Conservation (phyloP, 805 yeast species). For the Lipomyces sp. region DNA sequence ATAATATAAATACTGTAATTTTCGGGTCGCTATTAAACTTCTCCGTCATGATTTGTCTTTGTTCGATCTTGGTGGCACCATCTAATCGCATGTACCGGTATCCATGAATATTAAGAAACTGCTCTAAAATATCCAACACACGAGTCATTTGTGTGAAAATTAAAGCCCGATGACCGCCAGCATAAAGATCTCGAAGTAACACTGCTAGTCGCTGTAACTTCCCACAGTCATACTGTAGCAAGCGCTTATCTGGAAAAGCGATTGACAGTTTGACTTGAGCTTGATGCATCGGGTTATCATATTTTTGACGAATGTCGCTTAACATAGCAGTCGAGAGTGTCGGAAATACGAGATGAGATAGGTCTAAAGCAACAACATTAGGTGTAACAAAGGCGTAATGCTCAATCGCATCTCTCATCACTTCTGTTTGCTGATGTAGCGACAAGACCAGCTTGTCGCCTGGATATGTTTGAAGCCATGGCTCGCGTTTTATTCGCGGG, state of each 20-base stretch:
- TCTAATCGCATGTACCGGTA: conserved; percentile 92
- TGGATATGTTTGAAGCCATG: conserved; percentile 13
- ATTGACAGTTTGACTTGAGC: conserved; percentile 85
- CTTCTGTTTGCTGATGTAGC: conserved; percentile 44
- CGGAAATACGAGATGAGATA: conserved; percentile 46
- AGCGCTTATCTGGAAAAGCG: conserved; percentile 93
- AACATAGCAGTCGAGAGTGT: conserved; percentile 42
- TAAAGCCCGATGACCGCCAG: conserved; percentile 89
- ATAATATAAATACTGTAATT: conserved; percentile 87
- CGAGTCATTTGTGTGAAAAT: conserved; percentile 98
- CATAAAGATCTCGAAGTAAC: conserved; percentile 74
- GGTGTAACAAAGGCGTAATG: conserved; percentile 90
- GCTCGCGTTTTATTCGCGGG: conserved; percentile 12
- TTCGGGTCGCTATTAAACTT: conserved; percentile 78
- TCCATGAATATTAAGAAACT: conserved; percentile 91
- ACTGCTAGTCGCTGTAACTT: conserved; percentile 84
- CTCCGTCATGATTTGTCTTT: conserved; percentile 92
- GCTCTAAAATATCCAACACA: conserved; percentile 90
- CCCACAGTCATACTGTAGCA: conserved; percentile 95
- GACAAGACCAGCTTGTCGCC: conserved; percentile 26
- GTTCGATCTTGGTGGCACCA: conserved; percentile 97
- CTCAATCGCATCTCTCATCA: conserved; percentile 60
- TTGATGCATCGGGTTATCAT: conserved; percentile 68
- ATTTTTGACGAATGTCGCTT: conserved; percentile 26
- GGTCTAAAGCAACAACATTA: conserved; percentile 74